Conservation (phyloP, 768 basidiomycete species). For the Suillus plorans region DNA sequence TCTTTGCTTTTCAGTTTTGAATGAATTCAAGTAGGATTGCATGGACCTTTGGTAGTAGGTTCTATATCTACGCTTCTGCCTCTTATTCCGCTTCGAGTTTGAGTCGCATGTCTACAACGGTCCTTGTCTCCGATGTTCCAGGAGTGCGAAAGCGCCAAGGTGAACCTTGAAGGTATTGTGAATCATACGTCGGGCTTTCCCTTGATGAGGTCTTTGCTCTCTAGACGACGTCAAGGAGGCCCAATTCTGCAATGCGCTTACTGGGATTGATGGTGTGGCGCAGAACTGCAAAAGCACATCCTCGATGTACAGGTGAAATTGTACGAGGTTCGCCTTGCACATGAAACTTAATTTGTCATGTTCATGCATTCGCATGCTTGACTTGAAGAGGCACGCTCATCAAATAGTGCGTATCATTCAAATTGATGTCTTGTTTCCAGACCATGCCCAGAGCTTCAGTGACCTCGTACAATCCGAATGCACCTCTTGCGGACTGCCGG, state of each 20-base stretch:
- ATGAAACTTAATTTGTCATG: not conserved
- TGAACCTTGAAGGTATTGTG: constrained; percentile 1
- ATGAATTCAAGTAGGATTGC: constrained; percentile 6
- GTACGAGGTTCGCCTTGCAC: not conserved
- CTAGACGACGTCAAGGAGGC: not conserved
- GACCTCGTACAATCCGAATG: not conserved
- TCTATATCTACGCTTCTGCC: constrained; percentile 1
- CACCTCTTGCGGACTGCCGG: not conserved
- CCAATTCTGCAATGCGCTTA: not conserved
- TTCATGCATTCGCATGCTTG: not conserved
- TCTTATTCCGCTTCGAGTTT: constrained; percentile 1
- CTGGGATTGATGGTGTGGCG: not conserved
- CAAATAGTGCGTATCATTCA: constrained; percentile 36
- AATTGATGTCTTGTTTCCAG: constrained; percentile 14
- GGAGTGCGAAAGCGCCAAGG: not conserved
- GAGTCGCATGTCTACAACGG: not conserved
- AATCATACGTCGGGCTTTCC: not conserved
- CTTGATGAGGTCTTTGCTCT: not conserved
- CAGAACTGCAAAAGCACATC: not conserved
- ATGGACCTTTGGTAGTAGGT: constrained; percentile 3
- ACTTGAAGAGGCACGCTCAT: constrained; percentile 24
- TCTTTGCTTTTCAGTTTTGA: constrained; percentile 8
- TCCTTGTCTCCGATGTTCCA: not conserved
- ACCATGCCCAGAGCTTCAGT: not conserved
- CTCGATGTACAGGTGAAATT: not conserved